These are phyloP conservation scores for Aspergillus incahuasiensis DNA, from an alignment of 495 filamentous ascomycete genomes.

Conservation along the genomic window DNA sequence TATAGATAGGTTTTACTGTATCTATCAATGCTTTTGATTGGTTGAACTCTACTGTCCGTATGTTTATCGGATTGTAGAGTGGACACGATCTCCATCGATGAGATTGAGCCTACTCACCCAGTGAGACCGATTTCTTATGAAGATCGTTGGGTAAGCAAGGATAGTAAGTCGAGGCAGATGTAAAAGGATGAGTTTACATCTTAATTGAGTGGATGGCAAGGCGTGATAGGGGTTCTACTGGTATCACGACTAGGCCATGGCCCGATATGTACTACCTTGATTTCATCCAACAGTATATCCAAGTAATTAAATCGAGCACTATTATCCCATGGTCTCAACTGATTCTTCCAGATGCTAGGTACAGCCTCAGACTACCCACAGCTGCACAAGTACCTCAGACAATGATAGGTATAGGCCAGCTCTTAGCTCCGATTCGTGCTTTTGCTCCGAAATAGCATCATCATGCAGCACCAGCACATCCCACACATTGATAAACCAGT, in stretches of 20 bases:
- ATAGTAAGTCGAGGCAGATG: no score
- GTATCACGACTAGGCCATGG: no score
- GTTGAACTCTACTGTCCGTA: background rate
- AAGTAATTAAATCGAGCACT: no score
- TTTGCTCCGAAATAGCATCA: slow-evolving; percentile 5
- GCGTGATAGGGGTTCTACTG: no score
- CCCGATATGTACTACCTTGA: no score
- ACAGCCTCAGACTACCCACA: background rate
- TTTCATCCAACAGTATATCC: no score
- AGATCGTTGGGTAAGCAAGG: no score
- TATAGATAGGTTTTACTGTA: no score
- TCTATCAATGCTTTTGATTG: background rate
- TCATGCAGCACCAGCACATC: background rate
- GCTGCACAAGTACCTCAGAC: background rate
- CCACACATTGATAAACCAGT: background rate
- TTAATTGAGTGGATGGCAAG: no score
- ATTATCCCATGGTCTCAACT: no score
- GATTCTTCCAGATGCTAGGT: no score
- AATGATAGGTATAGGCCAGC: background rate
- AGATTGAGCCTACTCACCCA: background rate
- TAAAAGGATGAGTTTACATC: no score
- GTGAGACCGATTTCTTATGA: background rate
- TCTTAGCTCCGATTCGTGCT: background rate
- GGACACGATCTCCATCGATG: background rate
- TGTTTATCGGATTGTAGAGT: background rate